Evolutionary conservation across 352 stramenopile species (phyloP).

Genomic region (Phytophthora fragariae): DNA sequence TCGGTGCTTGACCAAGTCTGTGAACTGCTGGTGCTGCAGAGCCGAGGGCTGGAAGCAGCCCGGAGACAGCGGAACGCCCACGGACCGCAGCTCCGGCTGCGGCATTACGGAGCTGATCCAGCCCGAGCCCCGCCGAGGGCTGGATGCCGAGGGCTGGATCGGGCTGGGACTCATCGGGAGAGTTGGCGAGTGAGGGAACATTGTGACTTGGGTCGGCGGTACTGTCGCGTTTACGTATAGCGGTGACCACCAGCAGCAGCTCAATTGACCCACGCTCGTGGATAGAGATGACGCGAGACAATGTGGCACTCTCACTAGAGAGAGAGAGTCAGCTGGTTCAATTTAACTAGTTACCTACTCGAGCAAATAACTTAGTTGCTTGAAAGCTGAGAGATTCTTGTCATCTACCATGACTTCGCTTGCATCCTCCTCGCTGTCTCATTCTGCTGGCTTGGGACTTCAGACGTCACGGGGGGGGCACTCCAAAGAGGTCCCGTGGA

Average conservation of each 20-base stretch:
- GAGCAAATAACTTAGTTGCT: too few species aligned
- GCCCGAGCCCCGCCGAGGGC: too few species aligned
- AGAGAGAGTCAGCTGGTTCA: too few species aligned
- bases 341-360: too few species aligned
- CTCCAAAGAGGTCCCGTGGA: too few species aligned
- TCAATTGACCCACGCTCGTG: slow-evolving; percentile 2
- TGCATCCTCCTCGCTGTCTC: too few species aligned
- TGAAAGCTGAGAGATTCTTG: too few species aligned
- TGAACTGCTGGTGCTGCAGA: slow-evolving; percentile 44
- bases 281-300: slow-evolving; percentile 33
- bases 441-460: too few species aligned
- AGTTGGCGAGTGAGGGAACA: slow-evolving; percentile 19
- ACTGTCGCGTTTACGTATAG: neutral
- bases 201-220: neutral
- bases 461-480: too few species aligned
- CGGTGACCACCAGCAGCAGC: neutral
- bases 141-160: too few species aligned
- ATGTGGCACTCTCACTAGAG: slow-evolving; percentile 11
- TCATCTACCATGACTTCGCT: too few species aligned
- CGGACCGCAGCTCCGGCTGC: slow-evolving; percentile 19
- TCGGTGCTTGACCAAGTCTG: slow-evolving; percentile 36
- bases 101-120: neutral
- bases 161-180: neutral
- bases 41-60: slow-evolving; percentile 42
- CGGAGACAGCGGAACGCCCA: slow-evolving; percentile 37